Percentiles rank a stretch among this genome's conserved stretches.
These are phyloP conservation scores for Lactarius quietus DNA, from an alignment of 768 basidiomycete species.

Conservation along the genomic window DNA sequence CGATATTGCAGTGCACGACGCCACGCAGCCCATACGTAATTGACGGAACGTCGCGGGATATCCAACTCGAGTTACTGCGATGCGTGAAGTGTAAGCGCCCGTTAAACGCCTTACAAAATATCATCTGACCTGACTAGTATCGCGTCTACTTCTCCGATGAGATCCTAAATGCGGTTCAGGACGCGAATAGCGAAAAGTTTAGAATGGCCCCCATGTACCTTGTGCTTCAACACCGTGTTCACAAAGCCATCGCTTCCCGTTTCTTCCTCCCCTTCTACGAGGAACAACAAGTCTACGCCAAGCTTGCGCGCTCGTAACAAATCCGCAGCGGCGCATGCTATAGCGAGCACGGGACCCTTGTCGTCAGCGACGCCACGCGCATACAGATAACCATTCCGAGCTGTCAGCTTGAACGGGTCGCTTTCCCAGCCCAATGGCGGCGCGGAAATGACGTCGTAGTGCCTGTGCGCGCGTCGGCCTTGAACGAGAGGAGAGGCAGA, in stretches of 20 bases:
- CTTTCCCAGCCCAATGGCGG: slow-evolving; percentile 71
- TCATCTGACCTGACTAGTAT: slow-evolving; percentile 72
- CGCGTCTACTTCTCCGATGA: slow-evolving; percentile 83
- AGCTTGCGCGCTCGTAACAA: slow-evolving; percentile 69
- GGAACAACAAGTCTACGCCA: slow-evolving; percentile 81
- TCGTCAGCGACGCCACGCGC: slow-evolving; percentile 92
- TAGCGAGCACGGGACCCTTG: slow-evolving; percentile 92
- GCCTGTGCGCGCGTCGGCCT: slow-evolving; percentile 48
- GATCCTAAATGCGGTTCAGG: slow-evolving; percentile 47
- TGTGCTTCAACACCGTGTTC: slow-evolving; percentile 69
- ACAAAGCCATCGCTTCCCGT: slow-evolving; percentile 86
- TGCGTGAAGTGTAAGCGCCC: background rate
- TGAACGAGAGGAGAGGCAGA: no score
- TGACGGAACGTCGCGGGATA: slow-evolving; percentile 86
- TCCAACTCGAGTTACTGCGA: slow-evolving; percentile 91
- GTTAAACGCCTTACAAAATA: slow-evolving; percentile 10
- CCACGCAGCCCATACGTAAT: slow-evolving; percentile 95
- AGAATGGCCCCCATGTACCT: slow-evolving; percentile 51
- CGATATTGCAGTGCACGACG: slow-evolving; percentile 82
- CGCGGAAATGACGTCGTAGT: slow-evolving; percentile 96
- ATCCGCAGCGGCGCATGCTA: slow-evolving; percentile 85
- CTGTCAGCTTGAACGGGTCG: slow-evolving; percentile 78
- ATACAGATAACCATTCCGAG: slow-evolving; percentile 85
- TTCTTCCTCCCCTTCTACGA: slow-evolving; percentile 97
- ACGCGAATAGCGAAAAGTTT: background rate